phyloP scores from a whole-genome alignment of 1,284 basidiomycete species.

The Pseudozyma tsukubaensis region DNA sequence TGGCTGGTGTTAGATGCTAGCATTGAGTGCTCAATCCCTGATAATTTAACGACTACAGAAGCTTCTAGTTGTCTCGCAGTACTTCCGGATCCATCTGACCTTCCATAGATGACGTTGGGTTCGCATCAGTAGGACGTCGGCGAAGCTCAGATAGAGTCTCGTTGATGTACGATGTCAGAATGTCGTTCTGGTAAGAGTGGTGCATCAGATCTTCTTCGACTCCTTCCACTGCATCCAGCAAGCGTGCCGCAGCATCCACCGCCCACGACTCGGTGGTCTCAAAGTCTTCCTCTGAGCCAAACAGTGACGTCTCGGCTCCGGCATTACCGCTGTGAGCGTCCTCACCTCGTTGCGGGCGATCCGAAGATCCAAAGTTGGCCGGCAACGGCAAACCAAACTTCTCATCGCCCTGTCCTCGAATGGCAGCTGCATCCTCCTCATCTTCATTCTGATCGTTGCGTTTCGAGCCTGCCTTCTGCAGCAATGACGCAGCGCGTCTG shows the following conservation, averaged over 20 bases:
- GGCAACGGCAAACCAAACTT: conserved; percentile 62
- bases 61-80: not conserved
- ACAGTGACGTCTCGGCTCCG: not conserved
- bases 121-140: conserved; percentile 14
- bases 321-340: conserved; percentile 6
- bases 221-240: conserved; percentile 57
- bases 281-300: conserved; percentile 21
- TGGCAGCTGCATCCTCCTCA: conserved; percentile 29
- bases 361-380: conserved; percentile 37
- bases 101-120: not conserved
- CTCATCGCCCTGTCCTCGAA: conserved; percentile 51
- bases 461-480: conserved; percentile 54
- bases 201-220: conserved; percentile 59
- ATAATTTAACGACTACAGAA: not conserved
- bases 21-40: too few relatives aligned
- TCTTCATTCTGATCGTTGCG: conserved; percentile 11
- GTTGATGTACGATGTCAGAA: conserved; percentile 61
- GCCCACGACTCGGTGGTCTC: conserved; percentile 43
- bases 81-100: conserved; percentile 19
- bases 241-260: conserved; percentile 46
- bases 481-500: conserved; percentile 47
- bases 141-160: conserved; percentile 60
- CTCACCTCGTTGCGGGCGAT: conserved; percentile 11
- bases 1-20: not conserved
- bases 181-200: conserved; percentile 60